A percentile compares a stretch with the other conserved stretches of the same genome.
These are phyloP conservation scores for Schizophyllum amplum DNA, from an alignment of 1,284 basidiomycete species.

Conservation along the genomic window DNA sequence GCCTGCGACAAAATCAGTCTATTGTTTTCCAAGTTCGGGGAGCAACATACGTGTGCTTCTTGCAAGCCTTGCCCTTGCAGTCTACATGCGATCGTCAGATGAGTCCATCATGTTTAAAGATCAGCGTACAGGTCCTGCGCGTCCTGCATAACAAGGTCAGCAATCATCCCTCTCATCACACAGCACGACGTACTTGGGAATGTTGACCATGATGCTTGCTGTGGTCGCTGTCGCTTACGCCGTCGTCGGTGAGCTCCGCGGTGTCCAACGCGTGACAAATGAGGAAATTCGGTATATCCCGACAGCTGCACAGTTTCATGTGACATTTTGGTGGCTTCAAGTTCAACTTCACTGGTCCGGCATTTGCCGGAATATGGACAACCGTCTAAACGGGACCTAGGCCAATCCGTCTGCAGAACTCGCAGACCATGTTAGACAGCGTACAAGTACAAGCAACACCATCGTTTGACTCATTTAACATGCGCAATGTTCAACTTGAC, in stretches of 20 bases:
- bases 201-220: constrained; percentile 66
- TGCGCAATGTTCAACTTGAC: no score
- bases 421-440: no score
- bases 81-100: constrained; percentile 36
- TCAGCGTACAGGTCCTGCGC: constrained; percentile 75
- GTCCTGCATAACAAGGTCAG: constrained; percentile 44
- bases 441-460: no score
- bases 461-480: no score
- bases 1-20: constrained; percentile 33
- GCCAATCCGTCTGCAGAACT: no score
- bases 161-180: constrained; percentile 4
- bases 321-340: background rate
- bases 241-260: background rate
- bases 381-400: no score
- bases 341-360: background rate
- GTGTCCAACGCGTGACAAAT: background rate
- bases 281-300: background rate
- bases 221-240: background rate
- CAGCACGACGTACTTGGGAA: constrained; percentile 66
- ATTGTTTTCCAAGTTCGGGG: background rate
- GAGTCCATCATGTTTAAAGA: background rate
- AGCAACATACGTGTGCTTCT: constrained; percentile 89
- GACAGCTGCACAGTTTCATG: background rate
- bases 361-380: no score
- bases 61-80: constrained; percentile 99